Conservation (phyloP, 2,329 filamentous ascomycete species). For the Canariomyces notabilis region DNA sequence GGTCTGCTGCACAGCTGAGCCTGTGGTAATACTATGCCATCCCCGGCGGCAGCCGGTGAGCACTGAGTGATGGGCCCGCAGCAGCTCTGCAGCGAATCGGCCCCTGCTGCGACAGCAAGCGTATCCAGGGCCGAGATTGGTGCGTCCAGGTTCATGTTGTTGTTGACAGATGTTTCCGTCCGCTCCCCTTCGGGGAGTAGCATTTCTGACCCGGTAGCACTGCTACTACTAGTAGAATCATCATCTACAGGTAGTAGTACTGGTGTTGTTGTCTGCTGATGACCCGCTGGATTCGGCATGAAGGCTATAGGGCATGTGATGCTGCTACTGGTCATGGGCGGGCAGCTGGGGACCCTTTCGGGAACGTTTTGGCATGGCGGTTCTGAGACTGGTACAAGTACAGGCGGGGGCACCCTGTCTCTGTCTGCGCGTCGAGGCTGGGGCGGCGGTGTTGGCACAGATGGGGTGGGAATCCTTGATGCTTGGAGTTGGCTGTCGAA, state of each 20-base stretch:
- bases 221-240: no score
- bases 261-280: background rate
- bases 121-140: background rate
- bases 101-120: background rate
- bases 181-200: no score
- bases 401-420: background rate
- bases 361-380: background rate
- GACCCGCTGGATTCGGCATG: background rate
- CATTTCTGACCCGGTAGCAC: background rate
- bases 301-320: background rate
- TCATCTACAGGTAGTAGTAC: no score
- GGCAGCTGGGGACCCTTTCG: no score
- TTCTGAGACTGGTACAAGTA: background rate
- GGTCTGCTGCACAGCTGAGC: background rate
- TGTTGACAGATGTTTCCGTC: background rate
- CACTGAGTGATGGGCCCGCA: background rate
- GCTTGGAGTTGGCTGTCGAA: background rate
- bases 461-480: background rate
- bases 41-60: background rate
- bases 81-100: background rate
- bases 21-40: background rate
- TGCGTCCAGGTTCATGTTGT: background rate
- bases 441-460: background rate
- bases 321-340: background rate
- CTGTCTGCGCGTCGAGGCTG: background rate